Evolutionary conservation across 2,329 filamentous ascomycete species (phyloP), one percentile per base, ranked within the genome.

Genomic region (Plenodomus biglobosus): DNA sequence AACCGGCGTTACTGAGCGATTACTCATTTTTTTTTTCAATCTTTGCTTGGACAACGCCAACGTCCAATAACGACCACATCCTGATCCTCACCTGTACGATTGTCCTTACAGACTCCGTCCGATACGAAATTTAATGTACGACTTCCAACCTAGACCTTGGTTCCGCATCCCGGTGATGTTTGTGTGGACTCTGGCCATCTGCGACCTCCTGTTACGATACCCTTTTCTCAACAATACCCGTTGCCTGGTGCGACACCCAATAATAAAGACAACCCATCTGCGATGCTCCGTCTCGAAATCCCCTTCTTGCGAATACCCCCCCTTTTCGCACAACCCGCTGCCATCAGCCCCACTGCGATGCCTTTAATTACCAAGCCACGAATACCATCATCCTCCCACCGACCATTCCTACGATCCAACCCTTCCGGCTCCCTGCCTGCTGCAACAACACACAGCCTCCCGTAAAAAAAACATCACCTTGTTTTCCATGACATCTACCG

Each of bases 101-200:
- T 55, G 46, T 42, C 34, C 17, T 22, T 36, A 45, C 47, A 46
- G 40, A 46, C 39, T 34, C 27, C 27, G 13, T 32, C 40, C 48
- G 48, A 44, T 56, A 58, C 56, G 49, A 58, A 49, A 40, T 61
- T 55, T 59, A 65, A 65, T 65, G 44, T 58, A 65, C 60, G 60
- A 53, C 56, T 53, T 56, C 47, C 55, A 60, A 40, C 50, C 46
- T 44, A 53, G 30, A 58, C 48, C 50, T 41, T 42, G 51, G 45
- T 47, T 48, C 55, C 52, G 21, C 56, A 59, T 59, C 56, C 56
- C 50, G 55, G 55, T 59, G 56, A 59, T 59, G 56, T 59, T 46
- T 55, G 39, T 43, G 52, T 53, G 40, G 50, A 48, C 40, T 36
- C 42, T 42, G 49, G 44, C 49, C 46, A 53, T 42, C 44, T 36